Evolutionary conservation across 2,329 filamentous ascomycete species (phyloP).

Genomic region (Fusarium nisikadoi): DNA sequence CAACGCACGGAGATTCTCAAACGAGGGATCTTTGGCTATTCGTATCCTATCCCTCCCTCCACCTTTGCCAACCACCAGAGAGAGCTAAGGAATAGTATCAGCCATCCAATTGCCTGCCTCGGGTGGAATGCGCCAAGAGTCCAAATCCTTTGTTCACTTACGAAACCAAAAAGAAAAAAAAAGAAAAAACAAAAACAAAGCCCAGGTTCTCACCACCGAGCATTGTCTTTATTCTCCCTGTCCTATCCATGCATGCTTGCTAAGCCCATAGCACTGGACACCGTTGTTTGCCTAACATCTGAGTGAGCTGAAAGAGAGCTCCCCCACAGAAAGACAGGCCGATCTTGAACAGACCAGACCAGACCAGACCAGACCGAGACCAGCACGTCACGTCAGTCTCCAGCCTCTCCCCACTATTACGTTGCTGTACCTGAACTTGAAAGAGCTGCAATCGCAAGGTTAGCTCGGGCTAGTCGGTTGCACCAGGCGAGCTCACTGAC

Average conservation of each 20-base stretch:
- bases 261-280: neutral
- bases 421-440: slow-evolving; percentile 33
- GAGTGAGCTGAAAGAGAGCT: slow-evolving; percentile 32
- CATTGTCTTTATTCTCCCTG: slow-evolving; percentile 5
- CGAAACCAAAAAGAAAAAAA: neutral
- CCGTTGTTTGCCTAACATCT: slow-evolving; percentile 1
- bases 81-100: slow-evolving; percentile 18
- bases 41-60: slow-evolving; percentile 22
- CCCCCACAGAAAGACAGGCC: slow-evolving; percentile 32
- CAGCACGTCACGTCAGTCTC: slow-evolving; percentile 31
- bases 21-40: neutral
- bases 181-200: neutral
- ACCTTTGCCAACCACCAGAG: slow-evolving; percentile 32
- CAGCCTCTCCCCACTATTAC: slow-evolving; percentile 31
- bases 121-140: slow-evolving; percentile 39
- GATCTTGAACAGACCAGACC: slow-evolving; percentile 6
- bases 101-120: slow-evolving; percentile 35
- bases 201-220: slow-evolving; percentile 4
- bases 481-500: slow-evolving; percentile 41
- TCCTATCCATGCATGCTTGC: neutral
- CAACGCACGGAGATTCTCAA: neutral
- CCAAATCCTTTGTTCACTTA: slow-evolving; percentile 39
- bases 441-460: slow-evolving; percentile 36
- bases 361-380: slow-evolving; percentile 3
- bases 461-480: slow-evolving; percentile 27